phyloP scores from a whole-genome alignment of 371 early-diverging fungal species.

The Lichtheimia corymbifera region DNA sequence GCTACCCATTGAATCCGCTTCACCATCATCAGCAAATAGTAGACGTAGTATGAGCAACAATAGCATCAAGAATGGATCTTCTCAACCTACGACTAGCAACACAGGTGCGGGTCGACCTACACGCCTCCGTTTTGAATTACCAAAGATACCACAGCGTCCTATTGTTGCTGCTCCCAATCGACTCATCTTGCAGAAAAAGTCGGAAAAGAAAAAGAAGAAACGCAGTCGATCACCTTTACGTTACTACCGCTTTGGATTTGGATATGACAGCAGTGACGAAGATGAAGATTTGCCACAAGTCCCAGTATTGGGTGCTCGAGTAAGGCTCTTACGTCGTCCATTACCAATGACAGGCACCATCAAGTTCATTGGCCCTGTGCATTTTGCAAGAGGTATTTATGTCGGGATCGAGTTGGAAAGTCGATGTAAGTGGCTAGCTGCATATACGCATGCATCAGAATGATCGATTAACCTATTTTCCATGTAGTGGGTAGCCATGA shows the following conservation, averaged over 20 bases:
- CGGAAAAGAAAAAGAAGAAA: not conserved
- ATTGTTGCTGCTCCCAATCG: conserved; percentile 9
- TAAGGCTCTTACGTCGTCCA: conserved; percentile 38
- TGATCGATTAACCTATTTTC: not conserved
- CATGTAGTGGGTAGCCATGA: conserved; percentile 41
- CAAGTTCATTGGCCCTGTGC: conserved; percentile 41
- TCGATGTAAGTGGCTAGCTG: conserved; percentile 32
- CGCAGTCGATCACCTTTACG: conserved; percentile 18
- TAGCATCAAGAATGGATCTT: no score
- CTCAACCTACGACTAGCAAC: not conserved
- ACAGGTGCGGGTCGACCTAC: conserved; percentile 9
- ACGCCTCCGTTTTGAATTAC: conserved; percentile 25
- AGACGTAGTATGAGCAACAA: not conserved
- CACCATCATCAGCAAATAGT: not conserved
- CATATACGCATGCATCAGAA: no score
- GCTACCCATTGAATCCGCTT: not conserved
- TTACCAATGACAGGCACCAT: conserved; percentile 43
- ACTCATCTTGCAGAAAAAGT: not conserved
- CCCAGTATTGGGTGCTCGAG: conserved; percentile 35
- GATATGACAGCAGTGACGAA: conserved; percentile 19
- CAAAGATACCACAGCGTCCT: conserved; percentile 15
- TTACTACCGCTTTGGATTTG: conserved; percentile 16
- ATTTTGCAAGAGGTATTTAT: conserved; percentile 44
- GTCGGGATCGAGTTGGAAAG: conserved; percentile 46
- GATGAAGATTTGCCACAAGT: conserved; percentile 20